Conservation (phyloP, 805 yeast genomes). For the Lipomyces chichibuensis region DNA sequence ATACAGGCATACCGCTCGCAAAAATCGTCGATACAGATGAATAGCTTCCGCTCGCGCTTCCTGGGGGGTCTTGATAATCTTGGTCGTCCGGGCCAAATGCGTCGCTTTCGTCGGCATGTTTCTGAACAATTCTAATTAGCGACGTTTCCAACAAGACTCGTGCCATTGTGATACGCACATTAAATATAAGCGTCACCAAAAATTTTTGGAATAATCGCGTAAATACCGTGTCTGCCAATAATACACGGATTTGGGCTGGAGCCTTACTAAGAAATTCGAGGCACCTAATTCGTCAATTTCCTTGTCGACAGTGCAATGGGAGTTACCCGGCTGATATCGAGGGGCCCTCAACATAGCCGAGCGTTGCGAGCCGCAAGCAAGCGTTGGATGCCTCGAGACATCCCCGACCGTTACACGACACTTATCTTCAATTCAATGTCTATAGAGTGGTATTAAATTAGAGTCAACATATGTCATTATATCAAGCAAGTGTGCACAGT, state of each 20-base stretch:
- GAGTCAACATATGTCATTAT: neutral
- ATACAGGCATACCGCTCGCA: conserved; percentile 51
- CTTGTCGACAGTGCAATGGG: neutral
- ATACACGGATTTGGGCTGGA: conserved; percentile 5
- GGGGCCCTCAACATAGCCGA: too few relatives aligned
- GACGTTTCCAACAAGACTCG: neutral
- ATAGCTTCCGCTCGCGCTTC: conserved; percentile 69
- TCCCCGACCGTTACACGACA: too few relatives aligned
- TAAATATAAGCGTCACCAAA: conserved; percentile 3
- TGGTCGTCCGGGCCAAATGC: conserved; percentile 81
- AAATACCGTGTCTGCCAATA: neutral
- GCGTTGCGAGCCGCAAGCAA: neutral
- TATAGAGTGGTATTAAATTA: too few relatives aligned
- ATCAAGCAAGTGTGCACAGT: neutral
- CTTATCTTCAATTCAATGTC: too few relatives aligned
- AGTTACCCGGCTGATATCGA: neutral
- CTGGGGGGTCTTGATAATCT: conserved; percentile 60
- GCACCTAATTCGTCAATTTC: neutral
- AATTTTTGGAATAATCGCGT: neutral
- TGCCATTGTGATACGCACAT: neutral
- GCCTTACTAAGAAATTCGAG: neutral
- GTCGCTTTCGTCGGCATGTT: conserved; percentile 70
- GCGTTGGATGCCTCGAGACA: neutral
- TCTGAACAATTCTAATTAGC: conserved; percentile 1
- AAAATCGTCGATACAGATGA: conserved; percentile 71